A percentile compares a stretch with the other conserved stretches of the same genome.
These are phyloP conservation scores for Cladobotryum mycophilum DNA, from an alignment of 2,329 filamentous ascomycete species.

Conservation along the genomic window DNA sequence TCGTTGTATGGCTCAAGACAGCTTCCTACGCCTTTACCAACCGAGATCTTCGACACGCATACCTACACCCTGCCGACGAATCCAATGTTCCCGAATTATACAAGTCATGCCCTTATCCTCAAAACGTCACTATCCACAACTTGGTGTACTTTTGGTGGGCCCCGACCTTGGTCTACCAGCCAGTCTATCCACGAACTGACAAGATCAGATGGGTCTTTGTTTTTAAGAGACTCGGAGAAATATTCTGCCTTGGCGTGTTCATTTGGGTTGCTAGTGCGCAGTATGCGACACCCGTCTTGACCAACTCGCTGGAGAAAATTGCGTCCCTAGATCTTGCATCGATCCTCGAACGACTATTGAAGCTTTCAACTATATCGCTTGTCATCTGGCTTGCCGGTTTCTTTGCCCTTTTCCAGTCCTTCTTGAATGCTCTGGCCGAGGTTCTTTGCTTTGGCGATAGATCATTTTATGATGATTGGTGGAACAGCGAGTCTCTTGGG, in stretches of 20 bases:
- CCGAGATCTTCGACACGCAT: slow-evolving; percentile 85
- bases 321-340: slow-evolving; percentile 70
- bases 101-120: slow-evolving; percentile 74
- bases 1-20: slow-evolving; percentile 94
- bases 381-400: slow-evolving; percentile 98
- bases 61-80: slow-evolving; percentile 66
- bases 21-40: slow-evolving; percentile 96
- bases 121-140: slow-evolving; percentile 84
- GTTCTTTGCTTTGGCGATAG: slow-evolving; percentile 85
- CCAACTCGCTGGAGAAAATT: slow-evolving; percentile 86
- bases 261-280: slow-evolving; percentile 95
- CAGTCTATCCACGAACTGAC: slow-evolving; percentile 81
- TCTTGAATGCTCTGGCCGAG: slow-evolving; percentile 86
- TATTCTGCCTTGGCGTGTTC: slow-evolving; percentile 71
- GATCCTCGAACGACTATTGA: slow-evolving; percentile 85
- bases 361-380: slow-evolving; percentile 89
- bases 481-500: slow-evolving; percentile 84
- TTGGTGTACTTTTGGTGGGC: slow-evolving; percentile 97
- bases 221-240: slow-evolving; percentile 71
- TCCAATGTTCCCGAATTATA: slow-evolving; percentile 79
- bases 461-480: slow-evolving; percentile 96
- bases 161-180: slow-evolving; percentile 93
- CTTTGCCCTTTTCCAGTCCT: slow-evolving; percentile 91
- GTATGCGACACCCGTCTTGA: slow-evolving; percentile 83
- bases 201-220: slow-evolving; percentile 85